phyloP scores from a whole-genome alignment of 2,329 filamentous ascomycete species.

The Paecilomyces variotii region DNA sequence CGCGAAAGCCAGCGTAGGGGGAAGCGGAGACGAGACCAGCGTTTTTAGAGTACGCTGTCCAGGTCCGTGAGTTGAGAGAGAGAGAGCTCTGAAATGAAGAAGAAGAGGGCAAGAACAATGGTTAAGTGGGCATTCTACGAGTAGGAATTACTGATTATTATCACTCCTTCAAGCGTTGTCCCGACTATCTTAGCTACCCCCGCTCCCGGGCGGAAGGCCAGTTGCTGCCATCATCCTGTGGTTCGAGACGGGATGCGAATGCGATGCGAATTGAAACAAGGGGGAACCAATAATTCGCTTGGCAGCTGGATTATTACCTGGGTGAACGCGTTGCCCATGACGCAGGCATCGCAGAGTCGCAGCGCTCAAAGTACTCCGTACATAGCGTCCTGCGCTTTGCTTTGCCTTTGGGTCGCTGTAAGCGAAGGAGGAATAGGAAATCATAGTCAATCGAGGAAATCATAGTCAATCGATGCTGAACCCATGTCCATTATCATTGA shows the following conservation, averaged over 20 bases:
- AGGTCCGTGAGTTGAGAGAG: not conserved
- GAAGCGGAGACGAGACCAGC: not conserved
- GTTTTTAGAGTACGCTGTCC: not conserved
- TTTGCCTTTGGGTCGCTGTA: no score
- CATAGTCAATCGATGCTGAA: no score
- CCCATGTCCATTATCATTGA: not conserved
- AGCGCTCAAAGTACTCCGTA: not conserved
- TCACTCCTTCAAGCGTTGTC: no score
- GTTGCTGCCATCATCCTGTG: not conserved
- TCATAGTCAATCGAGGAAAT: no score
- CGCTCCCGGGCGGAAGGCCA: not conserved
- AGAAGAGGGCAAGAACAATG: not conserved
- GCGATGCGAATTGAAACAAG: not conserved
- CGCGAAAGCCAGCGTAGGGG: conserved; percentile 3
- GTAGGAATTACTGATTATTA: no score
- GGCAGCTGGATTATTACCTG: not conserved
- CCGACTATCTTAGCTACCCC: not conserved
- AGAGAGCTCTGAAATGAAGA: not conserved
- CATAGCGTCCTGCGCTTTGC: no score
- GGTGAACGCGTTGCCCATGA: not conserved
- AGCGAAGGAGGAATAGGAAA: no score
- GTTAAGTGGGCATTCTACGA: not conserved
- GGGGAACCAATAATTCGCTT: not conserved
- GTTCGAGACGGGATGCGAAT: not conserved
- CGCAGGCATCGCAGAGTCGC: not conserved